A percentile compares a stretch with the other conserved stretches of the same genome.
These are phyloP conservation scores for Ogataea populi-albae DNA, from an alignment of 805 yeast species.

Conservation along the genomic window DNA sequence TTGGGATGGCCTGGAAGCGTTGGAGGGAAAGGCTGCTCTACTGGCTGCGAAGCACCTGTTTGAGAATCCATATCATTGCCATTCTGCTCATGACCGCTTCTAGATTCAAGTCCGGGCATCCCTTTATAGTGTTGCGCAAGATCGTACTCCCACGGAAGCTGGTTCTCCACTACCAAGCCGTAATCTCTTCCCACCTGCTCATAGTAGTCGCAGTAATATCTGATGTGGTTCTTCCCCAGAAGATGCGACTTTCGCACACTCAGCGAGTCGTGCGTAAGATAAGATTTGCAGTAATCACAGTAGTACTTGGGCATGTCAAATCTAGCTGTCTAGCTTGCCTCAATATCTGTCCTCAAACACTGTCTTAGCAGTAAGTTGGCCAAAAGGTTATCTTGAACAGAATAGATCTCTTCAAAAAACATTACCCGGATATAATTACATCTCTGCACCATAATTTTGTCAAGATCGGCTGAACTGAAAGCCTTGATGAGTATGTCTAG, in stretches of 20 bases:
- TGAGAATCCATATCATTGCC: constrained; percentile 14
- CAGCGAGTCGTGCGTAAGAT: constrained; percentile 82
- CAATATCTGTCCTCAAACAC: too few species aligned
- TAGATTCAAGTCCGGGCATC: constrained; percentile 32
- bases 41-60: constrained; percentile 24
- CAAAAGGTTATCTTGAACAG: too few species aligned
- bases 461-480: too few species aligned
- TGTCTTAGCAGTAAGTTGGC: too few species aligned
- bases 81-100: constrained; percentile 12
- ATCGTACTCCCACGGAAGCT: constrained; percentile 37
- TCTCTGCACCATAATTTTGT: too few species aligned
- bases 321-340: too few species aligned
- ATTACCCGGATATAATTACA: too few species aligned
- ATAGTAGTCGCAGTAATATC: constrained; percentile 71
- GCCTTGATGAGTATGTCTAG: too few species aligned
- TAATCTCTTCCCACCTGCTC: constrained; percentile 38
- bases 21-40: constrained; percentile 27
- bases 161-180: constrained; percentile 19
- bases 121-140: constrained; percentile 34
- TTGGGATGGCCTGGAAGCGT: constrained; percentile 30
- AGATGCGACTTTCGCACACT: constrained; percentile 82
- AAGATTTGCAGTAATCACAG: constrained; percentile 82
- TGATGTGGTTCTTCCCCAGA: constrained; percentile 72
- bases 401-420: too few species aligned
- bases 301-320: constrained; percentile 77